Evolutionary conservation across 148 eudicot genomes (phyloP).

Genomic region (Vaccinium corymbosum): DNA sequence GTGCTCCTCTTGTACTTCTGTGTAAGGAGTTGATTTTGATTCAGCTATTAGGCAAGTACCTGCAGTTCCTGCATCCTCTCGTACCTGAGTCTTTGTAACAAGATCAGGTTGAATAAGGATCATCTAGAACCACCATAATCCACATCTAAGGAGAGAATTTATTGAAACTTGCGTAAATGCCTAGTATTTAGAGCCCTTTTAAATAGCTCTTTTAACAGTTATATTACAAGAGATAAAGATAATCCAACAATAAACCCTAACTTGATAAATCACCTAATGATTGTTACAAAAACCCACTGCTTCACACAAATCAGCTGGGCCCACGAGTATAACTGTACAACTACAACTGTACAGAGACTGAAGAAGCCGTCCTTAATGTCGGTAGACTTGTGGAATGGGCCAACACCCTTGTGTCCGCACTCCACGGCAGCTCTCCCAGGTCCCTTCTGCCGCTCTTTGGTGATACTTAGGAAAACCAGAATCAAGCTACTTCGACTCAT

Average conservation of each 20-base stretch:
- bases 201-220: neutral
- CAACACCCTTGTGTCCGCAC: neutral
- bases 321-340: neutral
- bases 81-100: neutral
- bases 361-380: neutral
- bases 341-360: neutral
- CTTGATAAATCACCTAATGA: neutral
- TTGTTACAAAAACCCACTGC: neutral
- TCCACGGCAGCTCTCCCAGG: neutral
- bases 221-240: neutral
- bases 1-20: neutral
- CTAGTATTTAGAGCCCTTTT: neutral
- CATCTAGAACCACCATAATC: neutral
- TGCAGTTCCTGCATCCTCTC: neutral
- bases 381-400: neutral
- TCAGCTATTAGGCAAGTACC: neutral
- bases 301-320: neutral
- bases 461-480: neutral
- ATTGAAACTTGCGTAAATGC: neutral
- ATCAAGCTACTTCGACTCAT: neutral
- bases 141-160: neutral
- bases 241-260: neutral
- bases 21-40: neutral
- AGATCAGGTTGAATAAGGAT: neutral
- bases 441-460: neutral